phyloP scores from a whole-genome alignment of 1,284 basidiomycete genomes.

The Fomitopsis palustris region DNA sequence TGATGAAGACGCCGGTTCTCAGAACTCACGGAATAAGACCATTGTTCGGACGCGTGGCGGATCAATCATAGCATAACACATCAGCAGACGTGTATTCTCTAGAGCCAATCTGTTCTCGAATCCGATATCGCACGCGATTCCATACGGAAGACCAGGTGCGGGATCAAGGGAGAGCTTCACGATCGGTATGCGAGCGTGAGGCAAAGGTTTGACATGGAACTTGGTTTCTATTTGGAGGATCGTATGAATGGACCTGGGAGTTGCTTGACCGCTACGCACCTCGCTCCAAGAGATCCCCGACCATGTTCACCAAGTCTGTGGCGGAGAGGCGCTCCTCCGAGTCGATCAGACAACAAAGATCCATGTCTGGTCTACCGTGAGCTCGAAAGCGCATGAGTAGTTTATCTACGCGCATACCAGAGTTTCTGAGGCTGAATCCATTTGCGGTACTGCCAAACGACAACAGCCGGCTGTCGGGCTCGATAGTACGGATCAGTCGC shows the following conservation, averaged over 20 bases:
- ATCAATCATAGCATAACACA: slow-evolving; percentile 98
- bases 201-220: slow-evolving; percentile 95
- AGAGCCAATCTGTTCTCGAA: slow-evolving; percentile 97
- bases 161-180: slow-evolving; percentile 94
- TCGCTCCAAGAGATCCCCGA: slow-evolving; percentile 90
- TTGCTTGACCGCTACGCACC: slow-evolving; percentile 44
- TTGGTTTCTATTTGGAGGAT: slow-evolving; percentile 73
- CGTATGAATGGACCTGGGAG: slow-evolving; percentile 4
- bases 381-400: slow-evolving; percentile 2
- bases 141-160: slow-evolving; percentile 83
- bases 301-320: slow-evolving; percentile 90
- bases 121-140: slow-evolving; percentile 96
- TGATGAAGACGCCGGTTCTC: not conserved
- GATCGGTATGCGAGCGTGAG: slow-evolving; percentile 97
- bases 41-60: slow-evolving; percentile 90
- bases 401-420: slow-evolving; percentile 55
- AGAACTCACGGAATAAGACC: slow-evolving; percentile 87
- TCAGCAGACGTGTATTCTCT: slow-evolving; percentile 93
- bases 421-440: slow-evolving; percentile 92
- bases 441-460: slow-evolving; percentile 96
- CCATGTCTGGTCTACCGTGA: slow-evolving; percentile 74
- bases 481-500: slow-evolving; percentile 90
- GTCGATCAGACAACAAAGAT: slow-evolving; percentile 94
- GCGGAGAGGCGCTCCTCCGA: slow-evolving; percentile 75
- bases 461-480: slow-evolving; percentile 86